Base-by-base conservation (phyloP, 1,284 basidiomycete species). In the Pterula multifida region DNA sequence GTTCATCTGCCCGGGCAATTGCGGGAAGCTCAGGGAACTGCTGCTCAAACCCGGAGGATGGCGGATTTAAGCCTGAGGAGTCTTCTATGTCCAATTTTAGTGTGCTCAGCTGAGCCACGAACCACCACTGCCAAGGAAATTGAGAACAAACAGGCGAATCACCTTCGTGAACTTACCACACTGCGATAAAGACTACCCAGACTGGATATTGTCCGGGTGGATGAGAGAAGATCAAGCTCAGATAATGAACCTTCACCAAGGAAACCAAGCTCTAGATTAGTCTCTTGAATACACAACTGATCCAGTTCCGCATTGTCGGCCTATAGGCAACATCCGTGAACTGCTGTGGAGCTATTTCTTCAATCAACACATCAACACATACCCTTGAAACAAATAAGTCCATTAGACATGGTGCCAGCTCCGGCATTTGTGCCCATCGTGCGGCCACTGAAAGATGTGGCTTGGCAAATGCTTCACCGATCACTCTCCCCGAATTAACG, bases 381-480 rank as follows among this genome's bases (percentile, higher is more conserved):
- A 64, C 67, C 57, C 50, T 51, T 23, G 59, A 63, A n/a, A 55
- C 68, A 58, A 70, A 72, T 53, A 79, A 70, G 52, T 83, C 87
- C 2, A 73, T 71, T 35, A 97, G 64, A 61, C 83, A 87, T 21
- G 77, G 68, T 26, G 74, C 78, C 23, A 98, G 63, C 55, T 97
- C 93, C 2, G 85, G 75, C 49, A 75, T 73, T 62, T 94, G 91
- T 0, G 90, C 86, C 91, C 90, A 95, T 49, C 81, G 77, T 1
- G 90, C 88, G 1, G 90, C 81, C n/a, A 91, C 61, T 9, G 75
- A 71, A 2, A 82, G 58, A 45, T 19, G 9, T 9, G 6, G 39
- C 17, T 42, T 42, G 66, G 65, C 11, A 72, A 61, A 28, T 76
- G 71, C 21, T 13, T 71, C 71, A 26, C 63, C 50, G 25, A 65